Base-by-base conservation (phyloP, 768 basidiomycete species). In the Tylopilus subfusipes region DNA sequence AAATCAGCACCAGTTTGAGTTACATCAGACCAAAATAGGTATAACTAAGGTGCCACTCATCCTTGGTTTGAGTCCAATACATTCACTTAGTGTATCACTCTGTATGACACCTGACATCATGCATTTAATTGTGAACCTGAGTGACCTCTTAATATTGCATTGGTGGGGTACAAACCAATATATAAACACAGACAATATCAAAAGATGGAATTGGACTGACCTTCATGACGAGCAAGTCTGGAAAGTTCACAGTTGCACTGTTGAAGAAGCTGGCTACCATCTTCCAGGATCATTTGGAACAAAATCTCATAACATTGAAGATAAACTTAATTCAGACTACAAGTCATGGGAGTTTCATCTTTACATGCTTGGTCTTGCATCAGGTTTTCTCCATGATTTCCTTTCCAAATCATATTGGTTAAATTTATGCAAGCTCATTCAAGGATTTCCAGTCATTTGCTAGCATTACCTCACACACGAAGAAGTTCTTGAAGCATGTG, bases 61-160 rank as follows among this genome's bases (percentile, higher is more conserved):
- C 1, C 51, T 59, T 6, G 48, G 54, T 0, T 22, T 58, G 8
- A 0, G 12, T 6, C 48, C 31, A 0, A 2, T 21, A 0, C 24
- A 5, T 1, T 56, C 52, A 0, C 52, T 59, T 3, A 45, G 58
- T 3, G 16, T 59, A 3, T 49, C 52, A 1, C 18, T 42, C 1
- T 48, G 24, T 8, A 50, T 59, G 48, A 59, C 42, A 0, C 21
- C 48, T 0, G 30, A 59, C 12, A 53, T 59, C 19, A 59, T 59
- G 49, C 48, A 56, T n/a, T 40, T 55, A 0, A 18, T 27, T 1
- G 40, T 9, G 11, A 12, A 51, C 19, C 4, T 45, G 1, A 30
- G 29, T 27, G 45, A 50, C 2, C 30, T 52, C 1, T 2, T 58
- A 1, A 22, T 58, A 2, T 22, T 5, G 0, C 46, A 54, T 7